Evolutionary conservation across 495 filamentous ascomycete genomes (phyloP).

Genomic region (Amphirosellinia nigrospora): DNA sequence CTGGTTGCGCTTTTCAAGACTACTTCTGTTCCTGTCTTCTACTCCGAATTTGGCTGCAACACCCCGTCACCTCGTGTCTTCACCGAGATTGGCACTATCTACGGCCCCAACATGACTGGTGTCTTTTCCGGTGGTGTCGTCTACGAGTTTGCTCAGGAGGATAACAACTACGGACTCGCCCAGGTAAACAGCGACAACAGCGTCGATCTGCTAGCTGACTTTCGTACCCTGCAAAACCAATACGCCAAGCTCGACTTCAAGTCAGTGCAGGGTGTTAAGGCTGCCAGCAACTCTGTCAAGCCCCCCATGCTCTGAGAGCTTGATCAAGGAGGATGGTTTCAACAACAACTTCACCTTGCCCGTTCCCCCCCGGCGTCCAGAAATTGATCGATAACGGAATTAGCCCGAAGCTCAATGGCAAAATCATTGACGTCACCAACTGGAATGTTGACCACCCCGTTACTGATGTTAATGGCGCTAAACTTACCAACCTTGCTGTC

Average conservation of each 20-base stretch:
- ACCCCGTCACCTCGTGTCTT: slow-evolving; percentile 77
- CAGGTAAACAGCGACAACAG: slow-evolving; percentile 68
- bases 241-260: slow-evolving; percentile 75
- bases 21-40: slow-evolving; percentile 86
- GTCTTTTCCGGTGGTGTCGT: slow-evolving; percentile 86
- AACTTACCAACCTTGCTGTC: slow-evolving; percentile 46
- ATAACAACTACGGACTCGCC: slow-evolving; percentile 78
- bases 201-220: slow-evolving; percentile 72
- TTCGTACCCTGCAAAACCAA: slow-evolving; percentile 74
- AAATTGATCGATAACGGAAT: slow-evolving; percentile 63
- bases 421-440: slow-evolving; percentile 49
- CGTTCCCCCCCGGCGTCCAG: slow-evolving; percentile 46
- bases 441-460: slow-evolving; percentile 49
- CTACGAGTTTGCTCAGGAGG: slow-evolving; percentile 84
- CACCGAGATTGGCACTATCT: slow-evolving; percentile 80
- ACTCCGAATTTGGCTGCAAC: slow-evolving; percentile 97
- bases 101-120: slow-evolving; percentile 77
- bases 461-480: slow-evolving; percentile 46
- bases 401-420: slow-evolving; percentile 45
- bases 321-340: slow-evolving; percentile 71
- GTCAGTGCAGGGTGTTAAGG: slow-evolving; percentile 60
- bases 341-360: slow-evolving; percentile 79
- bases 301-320: slow-evolving; percentile 65
- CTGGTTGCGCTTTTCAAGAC: slow-evolving; percentile 73
- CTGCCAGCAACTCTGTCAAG: slow-evolving; percentile 55